These are phyloP conservation scores for Solanum chaucha DNA, from an alignment of 257 asterid genomes.

Conservation along the genomic window DNA sequence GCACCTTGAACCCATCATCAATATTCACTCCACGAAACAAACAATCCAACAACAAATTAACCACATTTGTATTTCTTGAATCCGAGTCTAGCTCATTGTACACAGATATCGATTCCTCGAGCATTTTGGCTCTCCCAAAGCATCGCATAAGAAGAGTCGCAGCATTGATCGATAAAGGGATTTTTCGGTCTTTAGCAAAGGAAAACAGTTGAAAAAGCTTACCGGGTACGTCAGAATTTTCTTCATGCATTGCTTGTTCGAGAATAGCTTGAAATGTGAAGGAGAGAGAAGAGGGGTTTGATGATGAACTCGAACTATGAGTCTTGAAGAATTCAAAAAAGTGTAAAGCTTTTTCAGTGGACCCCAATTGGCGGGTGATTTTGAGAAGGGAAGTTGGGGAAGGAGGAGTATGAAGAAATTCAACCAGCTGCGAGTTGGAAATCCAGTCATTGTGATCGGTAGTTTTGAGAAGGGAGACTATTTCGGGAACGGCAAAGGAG, in stretches of 20 bases:
- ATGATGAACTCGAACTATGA: neutral
- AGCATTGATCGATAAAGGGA: constrained; percentile 41
- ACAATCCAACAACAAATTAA: constrained; percentile 37
- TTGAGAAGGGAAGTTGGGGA: constrained; percentile 39
- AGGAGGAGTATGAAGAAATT: constrained; percentile 36
- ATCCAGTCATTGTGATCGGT: constrained; percentile 47
- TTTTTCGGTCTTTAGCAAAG: constrained; percentile 23
- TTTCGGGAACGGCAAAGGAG: constrained; percentile 8
- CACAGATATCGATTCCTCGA: constrained; percentile 33
- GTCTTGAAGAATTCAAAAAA: constrained; percentile 38
- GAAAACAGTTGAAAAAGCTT: constrained; percentile 42
- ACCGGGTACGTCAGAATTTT: constrained; percentile 6
- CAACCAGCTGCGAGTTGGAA: constrained; percentile 27
- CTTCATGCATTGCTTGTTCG: constrained; percentile 44
- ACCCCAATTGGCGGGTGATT: constrained; percentile 55
- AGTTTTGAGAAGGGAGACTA: constrained; percentile 36
- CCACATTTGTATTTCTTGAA: constrained; percentile 23
- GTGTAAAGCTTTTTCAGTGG: constrained; percentile 38
- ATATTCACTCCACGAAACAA: constrained; percentile 24
- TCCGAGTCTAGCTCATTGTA: constrained; percentile 27
- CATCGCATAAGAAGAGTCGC: constrained; percentile 40
- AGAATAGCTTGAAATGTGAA: constrained; percentile 56
- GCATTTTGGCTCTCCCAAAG: constrained; percentile 41
- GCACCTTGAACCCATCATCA: constrained; percentile 61
- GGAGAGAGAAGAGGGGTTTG: constrained; percentile 18